Percentiles rank a stretch among this genome's conserved stretches.
Conservation (phyloP, 2,329 filamentous ascomycete species). For the Diaporthe velutina region DNA sequence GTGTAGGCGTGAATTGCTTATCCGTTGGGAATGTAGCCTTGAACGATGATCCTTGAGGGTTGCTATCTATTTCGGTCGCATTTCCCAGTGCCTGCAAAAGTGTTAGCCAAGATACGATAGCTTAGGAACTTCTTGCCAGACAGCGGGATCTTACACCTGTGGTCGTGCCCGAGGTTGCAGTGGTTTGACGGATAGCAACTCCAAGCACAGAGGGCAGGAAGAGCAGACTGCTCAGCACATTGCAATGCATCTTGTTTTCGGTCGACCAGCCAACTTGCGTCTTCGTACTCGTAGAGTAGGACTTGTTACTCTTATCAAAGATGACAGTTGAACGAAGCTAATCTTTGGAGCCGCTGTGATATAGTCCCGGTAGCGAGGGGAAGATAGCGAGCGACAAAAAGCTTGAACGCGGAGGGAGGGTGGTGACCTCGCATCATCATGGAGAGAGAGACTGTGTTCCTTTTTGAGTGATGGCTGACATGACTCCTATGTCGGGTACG, state of each 20-base stretch:
- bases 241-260: not conserved
- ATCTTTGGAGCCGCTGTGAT: not conserved
- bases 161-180: not conserved
- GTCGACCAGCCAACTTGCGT: not conserved
- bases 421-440: not conserved
- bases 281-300: not conserved
- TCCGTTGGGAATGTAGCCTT: slow-evolving; percentile 29
- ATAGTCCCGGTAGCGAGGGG: not conserved
- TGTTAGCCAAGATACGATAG: not conserved
- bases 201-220: slow-evolving; percentile 3
- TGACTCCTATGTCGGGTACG: not conserved
- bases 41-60: slow-evolving; percentile 27
- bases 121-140: not conserved
- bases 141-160: slow-evolving; percentile 15
- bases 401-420: not conserved
- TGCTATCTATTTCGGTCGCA: slow-evolving; percentile 32
- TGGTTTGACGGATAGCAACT: slow-evolving; percentile 6
- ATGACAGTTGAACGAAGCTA: not conserved
- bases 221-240: not conserved
- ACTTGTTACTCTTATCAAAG: not conserved
- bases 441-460: not conserved
- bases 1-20: slow-evolving; percentile 30
- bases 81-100: slow-evolving; percentile 30
- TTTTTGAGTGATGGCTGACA: slow-evolving; percentile 14
- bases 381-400: slow-evolving; percentile 1